These are phyloP conservation scores for Corylus avellana DNA, from an alignment of 306 rosid species.

Conservation along the genomic window DNA sequence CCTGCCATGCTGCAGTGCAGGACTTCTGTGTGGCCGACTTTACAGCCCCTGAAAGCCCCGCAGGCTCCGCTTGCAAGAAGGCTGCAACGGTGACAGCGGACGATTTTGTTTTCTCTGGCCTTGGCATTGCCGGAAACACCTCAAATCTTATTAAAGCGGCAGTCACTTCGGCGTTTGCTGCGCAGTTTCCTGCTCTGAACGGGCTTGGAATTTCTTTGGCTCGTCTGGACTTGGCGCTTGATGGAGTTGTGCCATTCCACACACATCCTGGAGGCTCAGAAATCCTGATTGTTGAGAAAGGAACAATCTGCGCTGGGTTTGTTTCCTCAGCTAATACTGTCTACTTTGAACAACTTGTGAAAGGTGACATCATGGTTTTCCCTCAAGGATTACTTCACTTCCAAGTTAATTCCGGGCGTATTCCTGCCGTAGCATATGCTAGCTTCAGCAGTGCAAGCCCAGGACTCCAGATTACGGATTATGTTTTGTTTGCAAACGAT, in stretches of 20 bases:
- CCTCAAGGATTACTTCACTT: conserved; percentile 87
- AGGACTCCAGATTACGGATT: conserved; percentile 76
- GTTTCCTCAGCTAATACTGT: conserved; percentile 56
- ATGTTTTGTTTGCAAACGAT: conserved; percentile 62
- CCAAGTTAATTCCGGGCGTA: conserved; percentile 53
- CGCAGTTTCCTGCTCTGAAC: conserved; percentile 64
- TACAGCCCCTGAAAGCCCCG: conserved; percentile 50
- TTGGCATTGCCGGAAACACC: conserved; percentile 67
- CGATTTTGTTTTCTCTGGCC: conserved; percentile 61
- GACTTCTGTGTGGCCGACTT: conserved; percentile 88
- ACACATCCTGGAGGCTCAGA: conserved; percentile 83
- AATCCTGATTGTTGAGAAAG: conserved; percentile 43
- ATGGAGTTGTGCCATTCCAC: conserved; percentile 83
- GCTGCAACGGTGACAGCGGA: conserved; percentile 45
- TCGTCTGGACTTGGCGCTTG: conserved; percentile 58
- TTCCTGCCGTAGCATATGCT: conserved; percentile 35
- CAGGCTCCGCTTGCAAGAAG: conserved; percentile 75
- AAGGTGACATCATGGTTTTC: conserved; percentile 76
- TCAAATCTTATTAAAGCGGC: conserved; percentile 78
- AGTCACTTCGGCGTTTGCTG: conserved; percentile 56
- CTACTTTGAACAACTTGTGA: conserved; percentile 51
- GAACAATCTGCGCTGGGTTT: conserved; percentile 63
- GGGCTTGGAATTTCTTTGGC: conserved; percentile 78
- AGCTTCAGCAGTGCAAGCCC: conserved; percentile 73
- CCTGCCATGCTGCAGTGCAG: conserved; percentile 56